phyloP scores from a whole-genome alignment of 208 protist species.

The Crithidia bombi region DNA sequence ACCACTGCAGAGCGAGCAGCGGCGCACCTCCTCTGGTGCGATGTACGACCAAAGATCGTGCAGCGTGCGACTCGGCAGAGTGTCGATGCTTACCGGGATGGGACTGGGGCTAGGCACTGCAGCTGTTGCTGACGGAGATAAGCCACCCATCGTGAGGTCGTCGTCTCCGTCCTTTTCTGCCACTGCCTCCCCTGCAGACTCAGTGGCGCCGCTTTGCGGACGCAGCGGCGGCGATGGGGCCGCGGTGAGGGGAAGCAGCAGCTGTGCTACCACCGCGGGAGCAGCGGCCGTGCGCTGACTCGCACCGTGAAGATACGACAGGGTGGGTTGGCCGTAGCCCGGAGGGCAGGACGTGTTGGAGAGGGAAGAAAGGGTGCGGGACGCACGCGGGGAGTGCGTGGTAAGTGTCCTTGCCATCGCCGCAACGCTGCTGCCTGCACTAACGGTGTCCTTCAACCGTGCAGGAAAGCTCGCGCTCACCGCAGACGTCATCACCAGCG shows the following conservation, averaged over 20 bases:
- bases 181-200: too few species aligned
- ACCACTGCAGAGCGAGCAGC: conserved; percentile 55
- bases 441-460: conserved; percentile 16
- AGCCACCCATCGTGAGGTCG: background rate
- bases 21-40: conserved; percentile 18
- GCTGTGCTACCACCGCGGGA: background rate
- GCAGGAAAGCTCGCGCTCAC: conserved; percentile 12
- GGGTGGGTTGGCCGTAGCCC: background rate
- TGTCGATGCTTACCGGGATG: conserved; percentile 18
- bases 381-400: background rate
- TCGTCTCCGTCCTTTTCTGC: background rate
- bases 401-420: background rate
- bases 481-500: background rate
- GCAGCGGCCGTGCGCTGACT: background rate
- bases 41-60: conserved; percentile 29
- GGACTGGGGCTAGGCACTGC: too few species aligned
- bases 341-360: background rate
- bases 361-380: background rate
- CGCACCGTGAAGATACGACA: background rate
- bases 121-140: background rate
- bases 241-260: conserved; percentile 22
- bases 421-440: conserved; percentile 1
- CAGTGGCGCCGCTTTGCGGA: background rate
- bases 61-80: conserved; percentile 19
- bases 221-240: background rate